Conservation (phyloP, 2,329 filamentous ascomycete species). For the Metarhizium sp. region DNA sequence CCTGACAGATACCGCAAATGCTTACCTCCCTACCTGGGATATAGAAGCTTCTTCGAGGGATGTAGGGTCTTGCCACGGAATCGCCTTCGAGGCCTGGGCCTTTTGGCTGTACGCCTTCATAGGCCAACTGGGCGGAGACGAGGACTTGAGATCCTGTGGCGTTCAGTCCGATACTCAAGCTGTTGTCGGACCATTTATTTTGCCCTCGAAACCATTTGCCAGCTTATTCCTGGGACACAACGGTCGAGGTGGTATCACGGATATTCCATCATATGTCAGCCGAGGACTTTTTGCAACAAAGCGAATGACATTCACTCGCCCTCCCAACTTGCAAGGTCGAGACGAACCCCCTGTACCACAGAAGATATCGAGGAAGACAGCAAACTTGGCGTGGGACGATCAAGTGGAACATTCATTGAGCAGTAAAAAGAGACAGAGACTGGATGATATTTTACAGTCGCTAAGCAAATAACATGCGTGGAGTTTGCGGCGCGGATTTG, state of each 20-base stretch:
- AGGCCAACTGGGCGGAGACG: constrained; percentile 26
- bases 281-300: constrained; percentile 24
- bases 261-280: constrained; percentile 25
- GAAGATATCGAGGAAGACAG: constrained; percentile 7
- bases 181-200: constrained; percentile 25
- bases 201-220: constrained; percentile 29
- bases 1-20: constrained; percentile 23
- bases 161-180: constrained; percentile 16
- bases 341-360: constrained; percentile 2
- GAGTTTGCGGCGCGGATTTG: neutral
- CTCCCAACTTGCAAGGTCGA: constrained; percentile 4
- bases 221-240: constrained; percentile 28
- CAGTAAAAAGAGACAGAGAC: constrained; percentile 22
- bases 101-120: constrained; percentile 33
- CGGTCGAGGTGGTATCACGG: constrained; percentile 22
- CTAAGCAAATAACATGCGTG: neutral
- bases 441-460: constrained; percentile 24
- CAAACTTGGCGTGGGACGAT: constrained; percentile 9
- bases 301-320: constrained; percentile 24
- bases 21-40: constrained; percentile 19
- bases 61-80: constrained; percentile 22
- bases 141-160: constrained; percentile 19
- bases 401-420: constrained; percentile 14
- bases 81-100: constrained; percentile 29
- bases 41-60: constrained; percentile 18